Conservation (phyloP, 2,329 filamentous ascomycete species). For the Aspergillus sp. region DNA sequence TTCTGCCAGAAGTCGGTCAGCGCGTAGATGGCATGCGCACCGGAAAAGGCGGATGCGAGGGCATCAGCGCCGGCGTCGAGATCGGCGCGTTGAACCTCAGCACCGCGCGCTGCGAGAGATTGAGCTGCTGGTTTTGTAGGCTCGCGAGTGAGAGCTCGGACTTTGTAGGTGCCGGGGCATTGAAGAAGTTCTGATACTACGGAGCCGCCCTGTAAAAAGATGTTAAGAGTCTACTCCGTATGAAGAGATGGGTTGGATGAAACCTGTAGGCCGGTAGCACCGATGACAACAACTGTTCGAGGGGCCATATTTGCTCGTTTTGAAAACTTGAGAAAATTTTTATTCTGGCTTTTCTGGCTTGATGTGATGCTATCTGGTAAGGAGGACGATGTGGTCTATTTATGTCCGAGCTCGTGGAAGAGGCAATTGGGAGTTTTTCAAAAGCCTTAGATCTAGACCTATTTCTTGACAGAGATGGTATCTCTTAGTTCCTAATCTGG, state of each 20-base stretch:
- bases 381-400: not conserved
- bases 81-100: slow-evolving; percentile 16
- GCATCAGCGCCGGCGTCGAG: slow-evolving; percentile 2
- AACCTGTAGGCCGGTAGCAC: slow-evolving; percentile 9
- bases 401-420: not conserved
- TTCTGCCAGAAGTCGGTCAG: slow-evolving; percentile 10
- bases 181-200: slow-evolving; percentile 41
- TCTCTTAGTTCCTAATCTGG: too few species aligned
- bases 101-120: slow-evolving; percentile 14
- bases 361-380: not conserved
- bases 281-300: slow-evolving; percentile 7
- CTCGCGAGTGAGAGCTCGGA: slow-evolving; percentile 45
- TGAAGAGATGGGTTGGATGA: not conserved
- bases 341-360: not conserved
- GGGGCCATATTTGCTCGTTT: not conserved
- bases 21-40: slow-evolving; percentile 6
- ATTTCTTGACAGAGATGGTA: too few species aligned
- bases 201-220: slow-evolving; percentile 35
- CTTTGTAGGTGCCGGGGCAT: slow-evolving; percentile 37
- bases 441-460: too few species aligned
- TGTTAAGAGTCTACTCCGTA: not conserved
- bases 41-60: slow-evolving; percentile 3
- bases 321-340: not conserved
- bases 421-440: too few species aligned
- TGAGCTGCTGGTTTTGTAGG: slow-evolving; percentile 16